Evolutionary conservation across 2,329 filamentous ascomycete genomes (phyloP).

Genomic region (Cordyceps pruinosa): DNA sequence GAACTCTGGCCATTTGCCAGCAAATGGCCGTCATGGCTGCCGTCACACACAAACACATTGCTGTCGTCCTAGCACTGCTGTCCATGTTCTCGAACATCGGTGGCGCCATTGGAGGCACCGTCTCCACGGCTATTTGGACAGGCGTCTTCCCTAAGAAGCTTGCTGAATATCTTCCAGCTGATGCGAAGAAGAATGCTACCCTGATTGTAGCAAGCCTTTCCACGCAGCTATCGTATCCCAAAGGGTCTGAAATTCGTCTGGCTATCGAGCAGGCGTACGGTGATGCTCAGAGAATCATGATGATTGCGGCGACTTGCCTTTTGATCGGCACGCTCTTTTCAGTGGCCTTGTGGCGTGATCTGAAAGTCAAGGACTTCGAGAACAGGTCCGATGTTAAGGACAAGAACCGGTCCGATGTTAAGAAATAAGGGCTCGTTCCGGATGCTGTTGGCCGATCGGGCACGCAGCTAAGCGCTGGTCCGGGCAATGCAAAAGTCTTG

Average conservation of each 20-base stretch:
- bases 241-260: conserved; percentile 35
- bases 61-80: conserved; percentile 24
- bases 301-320: too few species aligned
- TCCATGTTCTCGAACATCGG: conserved; percentile 23
- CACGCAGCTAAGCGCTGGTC: too few species aligned
- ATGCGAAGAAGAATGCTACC: conserved; percentile 29
- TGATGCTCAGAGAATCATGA: too few species aligned
- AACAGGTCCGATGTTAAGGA: too few species aligned
- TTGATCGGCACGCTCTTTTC: conserved; percentile 28
- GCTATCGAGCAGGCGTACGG: conserved; percentile 55
- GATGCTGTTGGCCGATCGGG: too few species aligned
- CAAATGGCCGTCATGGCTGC: conserved; percentile 21
- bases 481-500: too few species aligned
- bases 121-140: conserved; percentile 27
- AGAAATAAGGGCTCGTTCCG: too few species aligned
- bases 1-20: conserved; percentile 23
- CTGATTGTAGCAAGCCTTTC: conserved; percentile 44
- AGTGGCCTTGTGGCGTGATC: conserved; percentile 40
- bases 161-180: conserved; percentile 45
- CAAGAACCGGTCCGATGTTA: too few species aligned
- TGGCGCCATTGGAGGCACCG: conserved; percentile 22
- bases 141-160: conserved; percentile 36
- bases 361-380: conserved; percentile 40
- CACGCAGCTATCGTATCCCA: conserved; percentile 43
- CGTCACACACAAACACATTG: conserved; percentile 24